Percentiles rank a stretch among this genome's conserved stretches.
Conservation (phyloP, 116 monocot species). For the Posidonia oceanica region DNA sequence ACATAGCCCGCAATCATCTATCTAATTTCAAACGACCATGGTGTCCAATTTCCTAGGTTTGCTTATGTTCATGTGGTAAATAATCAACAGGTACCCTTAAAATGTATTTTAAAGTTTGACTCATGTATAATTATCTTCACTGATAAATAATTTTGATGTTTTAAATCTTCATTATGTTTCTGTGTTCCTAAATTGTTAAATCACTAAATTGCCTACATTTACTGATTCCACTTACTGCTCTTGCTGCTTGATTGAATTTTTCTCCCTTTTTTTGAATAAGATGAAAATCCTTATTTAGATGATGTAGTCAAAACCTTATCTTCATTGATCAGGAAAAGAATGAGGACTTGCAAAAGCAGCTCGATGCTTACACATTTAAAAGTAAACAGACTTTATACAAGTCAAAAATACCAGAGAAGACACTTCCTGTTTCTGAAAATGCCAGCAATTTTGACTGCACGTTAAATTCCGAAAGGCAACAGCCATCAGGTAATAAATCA, state of each 20-base stretch:
- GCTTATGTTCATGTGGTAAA: no score
- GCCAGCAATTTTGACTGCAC: conserved; percentile 9
- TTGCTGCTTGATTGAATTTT: not conserved
- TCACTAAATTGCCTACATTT: no score
- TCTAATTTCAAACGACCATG: no score
- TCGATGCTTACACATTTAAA: conserved; percentile 62
- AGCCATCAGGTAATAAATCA: conserved; percentile 42
- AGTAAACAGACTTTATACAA: conserved; percentile 43
- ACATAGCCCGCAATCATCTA: no score
- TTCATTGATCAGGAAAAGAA: conserved; percentile 49
- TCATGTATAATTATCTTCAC: no score
- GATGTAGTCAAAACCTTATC: not conserved
- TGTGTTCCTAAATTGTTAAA: no score
- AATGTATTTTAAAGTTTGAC: no score
- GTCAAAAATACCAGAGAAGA: conserved; percentile 30
- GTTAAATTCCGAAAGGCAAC: conserved; percentile 20
- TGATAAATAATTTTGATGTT: no score
- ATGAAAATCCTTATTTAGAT: not conserved
- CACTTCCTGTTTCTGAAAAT: conserved; percentile 17
- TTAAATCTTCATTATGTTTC: no score
- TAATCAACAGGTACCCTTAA: no score
- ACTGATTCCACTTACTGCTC: no score
- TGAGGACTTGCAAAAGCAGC: conserved; percentile 53
- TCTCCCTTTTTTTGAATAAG: not conserved
- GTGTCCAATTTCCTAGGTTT: no score